Conservation (phyloP, 352 stramenopile species). For the Phytophthora uliginosa region DNA sequence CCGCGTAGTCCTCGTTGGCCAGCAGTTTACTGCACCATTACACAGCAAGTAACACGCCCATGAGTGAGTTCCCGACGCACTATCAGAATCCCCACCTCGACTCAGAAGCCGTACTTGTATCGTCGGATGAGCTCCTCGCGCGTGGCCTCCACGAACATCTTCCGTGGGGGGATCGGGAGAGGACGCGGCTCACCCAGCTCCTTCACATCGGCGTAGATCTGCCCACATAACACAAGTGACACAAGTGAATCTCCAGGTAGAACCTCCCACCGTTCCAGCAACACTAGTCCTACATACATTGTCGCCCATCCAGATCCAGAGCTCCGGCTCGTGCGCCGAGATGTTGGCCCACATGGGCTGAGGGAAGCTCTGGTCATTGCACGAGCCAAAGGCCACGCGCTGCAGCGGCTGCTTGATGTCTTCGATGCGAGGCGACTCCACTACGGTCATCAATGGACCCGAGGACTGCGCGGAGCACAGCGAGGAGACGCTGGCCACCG, state of each 20-base stretch:
- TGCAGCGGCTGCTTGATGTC: conserved; percentile 60
- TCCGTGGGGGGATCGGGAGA: conserved; percentile 48
- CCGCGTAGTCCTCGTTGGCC: conserved; percentile 71
- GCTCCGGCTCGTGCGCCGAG: conserved; percentile 61
- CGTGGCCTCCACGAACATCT: conserved; percentile 72
- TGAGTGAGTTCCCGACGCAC: background rate
- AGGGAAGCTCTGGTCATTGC: conserved; percentile 88
- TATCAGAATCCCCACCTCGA: background rate
- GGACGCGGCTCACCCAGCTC: conserved; percentile 57
- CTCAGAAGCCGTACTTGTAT: conserved; percentile 59
- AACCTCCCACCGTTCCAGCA: background rate
- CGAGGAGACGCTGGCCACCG: conserved; percentile 27
- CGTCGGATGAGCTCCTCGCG: conserved; percentile 58
- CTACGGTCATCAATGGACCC: conserved; percentile 16
- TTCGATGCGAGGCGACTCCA: conserved; percentile 39
- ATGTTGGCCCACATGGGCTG: conserved; percentile 85
- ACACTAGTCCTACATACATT: conserved; percentile 51
- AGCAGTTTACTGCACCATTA: conserved; percentile 58
- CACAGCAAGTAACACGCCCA: conserved; percentile 3
- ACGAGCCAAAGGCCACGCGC: conserved; percentile 85
- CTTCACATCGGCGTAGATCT: conserved; percentile 87
- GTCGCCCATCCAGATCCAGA: conserved; percentile 92
- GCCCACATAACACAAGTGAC: conserved; percentile 6
- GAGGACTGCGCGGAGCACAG: conserved; percentile 16
- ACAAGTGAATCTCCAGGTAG: background rate